Percentiles rank a stretch among this genome's conserved stretches.
phyloP scores from a whole-genome alignment of 805 yeast species.

The Lipomyces yamadae region DNA sequence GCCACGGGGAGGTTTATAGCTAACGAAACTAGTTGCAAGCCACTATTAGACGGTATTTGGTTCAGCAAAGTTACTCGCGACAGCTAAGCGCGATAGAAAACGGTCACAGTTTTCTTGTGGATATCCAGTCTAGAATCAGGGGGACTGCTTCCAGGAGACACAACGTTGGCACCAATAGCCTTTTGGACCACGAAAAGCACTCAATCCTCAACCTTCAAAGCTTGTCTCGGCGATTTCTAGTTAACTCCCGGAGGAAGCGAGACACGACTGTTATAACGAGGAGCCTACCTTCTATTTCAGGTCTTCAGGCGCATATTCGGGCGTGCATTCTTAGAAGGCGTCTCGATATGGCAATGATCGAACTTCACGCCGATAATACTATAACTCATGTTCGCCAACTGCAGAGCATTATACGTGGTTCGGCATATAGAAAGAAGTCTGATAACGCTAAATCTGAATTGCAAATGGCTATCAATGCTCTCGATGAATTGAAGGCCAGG shows the following conservation, averaged over 20 bases:
- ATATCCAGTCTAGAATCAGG: slow-evolving; percentile 48
- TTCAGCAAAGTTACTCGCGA: slow-evolving; percentile 35
- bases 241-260: slow-evolving; percentile 41
- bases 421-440: slow-evolving; percentile 7
- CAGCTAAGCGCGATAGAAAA: slow-evolving; percentile 45
- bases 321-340: slow-evolving; percentile 44
- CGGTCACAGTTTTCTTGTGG: background rate
- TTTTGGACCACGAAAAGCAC: slow-evolving; percentile 22
- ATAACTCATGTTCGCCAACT: slow-evolving; percentile 42
- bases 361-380: slow-evolving; percentile 4
- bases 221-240: slow-evolving; percentile 45
- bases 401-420: slow-evolving; percentile 50
- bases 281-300: slow-evolving; percentile 40
- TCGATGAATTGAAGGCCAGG: slow-evolving; percentile 28
- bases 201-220: slow-evolving; percentile 45
- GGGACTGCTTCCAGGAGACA: slow-evolving; percentile 48
- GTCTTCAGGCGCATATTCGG: slow-evolving; percentile 46
- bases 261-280: slow-evolving; percentile 45
- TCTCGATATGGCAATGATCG: slow-evolving; percentile 18
- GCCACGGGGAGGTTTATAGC: background rate
- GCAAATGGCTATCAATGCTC: slow-evolving; percentile 10
- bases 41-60: slow-evolving; percentile 15
- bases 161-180: slow-evolving; percentile 12
- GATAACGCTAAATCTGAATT: slow-evolving; percentile 5
- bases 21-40: slow-evolving; percentile 20